Evolutionary conservation across 208 protist genomes (phyloP), one percentile per base, ranked within the genome.

Genomic region (Leishmania lainsoni): DNA sequence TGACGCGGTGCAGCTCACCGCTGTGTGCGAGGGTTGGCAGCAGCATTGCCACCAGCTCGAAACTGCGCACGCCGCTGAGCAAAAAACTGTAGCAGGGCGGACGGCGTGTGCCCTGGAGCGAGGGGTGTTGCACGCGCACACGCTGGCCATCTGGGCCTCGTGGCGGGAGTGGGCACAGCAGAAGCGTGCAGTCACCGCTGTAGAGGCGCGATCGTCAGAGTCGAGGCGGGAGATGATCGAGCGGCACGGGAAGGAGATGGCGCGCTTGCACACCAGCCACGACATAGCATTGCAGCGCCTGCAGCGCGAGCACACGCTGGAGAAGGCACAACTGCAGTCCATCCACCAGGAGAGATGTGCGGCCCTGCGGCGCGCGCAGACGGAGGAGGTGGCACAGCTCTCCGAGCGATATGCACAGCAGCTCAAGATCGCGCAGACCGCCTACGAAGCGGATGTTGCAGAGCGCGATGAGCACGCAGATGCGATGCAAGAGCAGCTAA

Each of bases 1-100:
- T 76, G 85, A 88, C n/a, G 35, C 58, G 49, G 75, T 45, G 39
- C 78, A 84, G 73, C 76, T 84, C 29, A 83, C 78, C 26, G 54
- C 66, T 14, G 81, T 86, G 20, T 88, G 85, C 58, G 78, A 85
- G 20, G 78, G 79, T 12, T 88, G 85, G 85, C 73, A 88, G 75
- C n/a, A 45, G 20, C 81, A 89, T 52, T 84, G 81, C 76, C 48
- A 66, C 51, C 35, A 73, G 29, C 52, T 79, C 29, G 68, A 81
- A 20, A 26, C 70, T 29, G n/a, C 54, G 63, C 61, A 75, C 48
- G 49, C 5, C 0, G 35, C 54, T 0, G 14, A 10, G 51, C 45
- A 8, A 3, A 68, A 35, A 20, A 49, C 51, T 20, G 35, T 39
- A 17, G 75, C 66, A 6, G 20, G n/a, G 39, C 74, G 52, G 73